phyloP scores from a whole-genome alignment of 768 basidiomycete genomes.

The Ephemerocybe angulata region DNA sequence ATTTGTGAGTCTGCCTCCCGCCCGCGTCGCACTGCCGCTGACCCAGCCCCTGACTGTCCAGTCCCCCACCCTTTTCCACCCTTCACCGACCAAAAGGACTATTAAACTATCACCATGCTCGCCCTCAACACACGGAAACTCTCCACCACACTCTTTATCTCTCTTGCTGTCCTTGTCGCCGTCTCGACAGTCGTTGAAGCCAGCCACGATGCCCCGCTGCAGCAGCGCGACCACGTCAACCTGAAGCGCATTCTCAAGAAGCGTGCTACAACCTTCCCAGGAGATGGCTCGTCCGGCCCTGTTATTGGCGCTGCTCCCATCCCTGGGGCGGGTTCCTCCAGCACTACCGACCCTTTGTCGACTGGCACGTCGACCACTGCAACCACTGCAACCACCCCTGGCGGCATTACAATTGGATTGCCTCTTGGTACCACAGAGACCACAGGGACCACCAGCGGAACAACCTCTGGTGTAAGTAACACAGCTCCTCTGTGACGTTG shows the following conservation, averaged over 20 bases:
- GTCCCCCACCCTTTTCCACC: not conserved
- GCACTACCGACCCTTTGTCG: not conserved
- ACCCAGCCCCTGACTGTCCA: not conserved
- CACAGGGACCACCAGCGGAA: too few species aligned
- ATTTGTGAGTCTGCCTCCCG: not conserved
- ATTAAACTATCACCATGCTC: constrained; percentile 2
- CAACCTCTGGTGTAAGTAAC: too few species aligned
- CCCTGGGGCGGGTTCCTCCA: constrained; percentile 14
- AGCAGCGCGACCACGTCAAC: constrained; percentile 53
- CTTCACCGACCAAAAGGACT: not conserved
- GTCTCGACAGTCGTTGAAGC: constrained; percentile 45
- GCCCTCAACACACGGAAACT: constrained; percentile 6
- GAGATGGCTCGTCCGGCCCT: constrained; percentile 11
- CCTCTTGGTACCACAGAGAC: too few species aligned
- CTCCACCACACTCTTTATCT: constrained; percentile 55
- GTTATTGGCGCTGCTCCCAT: constrained; percentile 34
- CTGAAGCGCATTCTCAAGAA: constrained; percentile 70
- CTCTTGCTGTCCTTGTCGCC: constrained; percentile 51
- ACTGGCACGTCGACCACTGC: constrained; percentile 13
- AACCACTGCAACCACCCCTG: constrained; percentile 13
- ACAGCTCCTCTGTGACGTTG: too few species aligned
- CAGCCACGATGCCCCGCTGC: constrained; percentile 33
- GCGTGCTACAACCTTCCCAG: constrained; percentile 45
- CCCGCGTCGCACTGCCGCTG: not conserved
- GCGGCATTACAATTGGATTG: too few species aligned